Conservation (phyloP, 805 yeast species). For the Torulaspora franciscae region DNA sequence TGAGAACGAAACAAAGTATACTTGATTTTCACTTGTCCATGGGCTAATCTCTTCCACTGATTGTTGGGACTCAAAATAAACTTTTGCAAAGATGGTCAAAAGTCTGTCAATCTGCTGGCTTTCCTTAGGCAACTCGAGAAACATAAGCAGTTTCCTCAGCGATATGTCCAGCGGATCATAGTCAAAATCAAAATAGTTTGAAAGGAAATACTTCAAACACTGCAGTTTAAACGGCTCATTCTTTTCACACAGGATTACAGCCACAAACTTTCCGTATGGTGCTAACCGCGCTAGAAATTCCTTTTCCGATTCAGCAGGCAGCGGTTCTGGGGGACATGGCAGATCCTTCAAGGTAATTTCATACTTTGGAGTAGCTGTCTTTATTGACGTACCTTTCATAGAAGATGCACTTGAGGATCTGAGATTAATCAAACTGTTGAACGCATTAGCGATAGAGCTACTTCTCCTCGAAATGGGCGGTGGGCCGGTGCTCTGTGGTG, state of each 20-base stretch:
- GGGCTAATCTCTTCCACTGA: conserved; percentile 10
- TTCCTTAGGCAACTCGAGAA: conserved; percentile 61
- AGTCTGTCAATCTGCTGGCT: conserved; percentile 73
- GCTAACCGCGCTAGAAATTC: conserved; percentile 29
- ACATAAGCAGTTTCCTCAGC: conserved; percentile 52
- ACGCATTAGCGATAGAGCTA: conserved; percentile 37
- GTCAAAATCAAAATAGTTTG: conserved; percentile 43
- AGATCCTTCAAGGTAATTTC: conserved; percentile 19
- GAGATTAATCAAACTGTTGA: conserved; percentile 37
- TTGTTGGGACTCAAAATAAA: conserved; percentile 41
- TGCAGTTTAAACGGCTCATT: conserved; percentile 26
- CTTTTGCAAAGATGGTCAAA: conserved; percentile 50
- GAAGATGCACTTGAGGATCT: conserved; percentile 29
- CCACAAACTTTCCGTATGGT: conserved; percentile 33
- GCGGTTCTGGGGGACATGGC: conserved; percentile 31
- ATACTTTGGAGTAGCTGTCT: conserved; percentile 4
- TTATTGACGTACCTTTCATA: conserved; percentile 7
- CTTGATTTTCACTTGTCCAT: conserved; percentile 45
- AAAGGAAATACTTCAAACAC: conserved; percentile 31
- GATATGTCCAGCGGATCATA: conserved; percentile 63
- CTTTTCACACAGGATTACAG: conserved; percentile 30
- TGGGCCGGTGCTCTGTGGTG: conserved; percentile 1
- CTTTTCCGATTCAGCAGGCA: conserved; percentile 28
- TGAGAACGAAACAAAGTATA: conserved; percentile 60
- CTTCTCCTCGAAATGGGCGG: conserved; percentile 30